phyloP scores from a whole-genome alignment of 2,329 filamentous ascomycete species.

The Chlorencoelia australis region DNA sequence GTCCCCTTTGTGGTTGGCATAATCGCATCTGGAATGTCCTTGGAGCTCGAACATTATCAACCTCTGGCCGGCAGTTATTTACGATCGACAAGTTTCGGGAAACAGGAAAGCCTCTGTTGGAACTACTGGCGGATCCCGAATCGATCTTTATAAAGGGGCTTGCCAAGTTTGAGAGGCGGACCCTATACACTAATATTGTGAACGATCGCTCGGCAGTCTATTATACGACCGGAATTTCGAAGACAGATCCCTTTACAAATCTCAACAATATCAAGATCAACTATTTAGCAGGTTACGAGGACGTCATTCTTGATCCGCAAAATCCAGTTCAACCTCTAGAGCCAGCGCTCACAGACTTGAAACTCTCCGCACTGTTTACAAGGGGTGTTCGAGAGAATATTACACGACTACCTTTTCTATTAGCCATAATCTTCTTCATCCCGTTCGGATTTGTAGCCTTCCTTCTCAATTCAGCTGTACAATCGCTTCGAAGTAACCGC shows the following conservation, averaged over 20 bases:
- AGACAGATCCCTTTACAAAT: slow-evolving; percentile 67
- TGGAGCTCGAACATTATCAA: slow-evolving; percentile 69
- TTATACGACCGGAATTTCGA: slow-evolving; percentile 72
- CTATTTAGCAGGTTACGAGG: slow-evolving; percentile 62
- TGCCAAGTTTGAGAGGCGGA: slow-evolving; percentile 63
- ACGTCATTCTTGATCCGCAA: slow-evolving; percentile 62
- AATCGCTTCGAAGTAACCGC: slow-evolving; percentile 63
- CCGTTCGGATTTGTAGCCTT: slow-evolving; percentile 64
- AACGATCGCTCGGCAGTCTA: slow-evolving; percentile 77
- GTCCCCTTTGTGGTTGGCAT: slow-evolving; percentile 54
- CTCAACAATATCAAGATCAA: slow-evolving; percentile 59
- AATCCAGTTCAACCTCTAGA: slow-evolving; percentile 45
- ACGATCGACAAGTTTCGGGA: slow-evolving; percentile 76
- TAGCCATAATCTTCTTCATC: slow-evolving; percentile 59
- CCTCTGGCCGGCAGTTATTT: slow-evolving; percentile 80
- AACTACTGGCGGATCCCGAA: slow-evolving; percentile 70
- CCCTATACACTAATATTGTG: slow-evolving; percentile 74
- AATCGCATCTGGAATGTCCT: slow-evolving; percentile 73
- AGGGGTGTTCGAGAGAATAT: slow-evolving; percentile 26
- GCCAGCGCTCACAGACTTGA: slow-evolving; percentile 22
- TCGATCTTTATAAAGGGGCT: slow-evolving; percentile 81
- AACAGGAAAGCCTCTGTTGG: slow-evolving; percentile 69
- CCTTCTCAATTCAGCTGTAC: slow-evolving; percentile 64
- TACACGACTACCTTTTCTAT: slow-evolving; percentile 47
- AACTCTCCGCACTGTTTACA: slow-evolving; percentile 17